Evolutionary conservation across 192 early-diverging fungal species (phyloP).

Genomic region (Dissophora ornata): DNA sequence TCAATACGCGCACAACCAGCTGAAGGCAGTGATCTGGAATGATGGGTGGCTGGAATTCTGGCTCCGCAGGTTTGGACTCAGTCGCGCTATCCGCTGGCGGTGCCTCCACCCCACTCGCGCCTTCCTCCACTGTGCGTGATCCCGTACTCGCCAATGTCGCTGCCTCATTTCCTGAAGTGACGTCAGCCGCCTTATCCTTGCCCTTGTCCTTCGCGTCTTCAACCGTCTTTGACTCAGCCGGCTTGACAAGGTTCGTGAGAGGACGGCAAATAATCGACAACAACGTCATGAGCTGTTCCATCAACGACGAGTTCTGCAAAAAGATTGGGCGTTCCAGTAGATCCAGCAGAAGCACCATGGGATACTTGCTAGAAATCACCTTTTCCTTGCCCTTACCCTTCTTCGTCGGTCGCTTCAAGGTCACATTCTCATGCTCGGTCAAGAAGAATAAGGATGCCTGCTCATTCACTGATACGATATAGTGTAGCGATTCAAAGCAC

Average conservation of each 20-base stretch:
- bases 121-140: too few species aligned
- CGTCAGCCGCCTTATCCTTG: constrained; percentile 9
- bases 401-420: constrained; percentile 64
- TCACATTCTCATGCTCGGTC: constrained; percentile 72
- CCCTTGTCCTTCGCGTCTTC: constrained; percentile 9
- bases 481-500: constrained; percentile 86
- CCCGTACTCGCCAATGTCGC: neutral
- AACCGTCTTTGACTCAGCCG: constrained; percentile 29
- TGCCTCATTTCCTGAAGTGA: neutral
- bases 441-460: constrained; percentile 84
- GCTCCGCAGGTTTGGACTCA: constrained; percentile 32
- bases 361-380: constrained; percentile 62
- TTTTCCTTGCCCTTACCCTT: constrained; percentile 74
- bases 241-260: constrained; percentile 71
- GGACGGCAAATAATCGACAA: constrained; percentile 84
- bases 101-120: neutral
- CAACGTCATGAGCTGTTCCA: constrained; percentile 91
- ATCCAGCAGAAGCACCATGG: constrained; percentile 82
- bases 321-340: constrained; percentile 88
- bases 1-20: constrained; percentile 90
- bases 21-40: constrained; percentile 86
- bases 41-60: constrained; percentile 72
- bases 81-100: constrained; percentile 20
- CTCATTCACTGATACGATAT: constrained; percentile 84
- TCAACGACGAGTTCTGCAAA: constrained; percentile 78